Conservation (phyloP, 1,284 basidiomycete species). For the Schizophyllum amplum region DNA sequence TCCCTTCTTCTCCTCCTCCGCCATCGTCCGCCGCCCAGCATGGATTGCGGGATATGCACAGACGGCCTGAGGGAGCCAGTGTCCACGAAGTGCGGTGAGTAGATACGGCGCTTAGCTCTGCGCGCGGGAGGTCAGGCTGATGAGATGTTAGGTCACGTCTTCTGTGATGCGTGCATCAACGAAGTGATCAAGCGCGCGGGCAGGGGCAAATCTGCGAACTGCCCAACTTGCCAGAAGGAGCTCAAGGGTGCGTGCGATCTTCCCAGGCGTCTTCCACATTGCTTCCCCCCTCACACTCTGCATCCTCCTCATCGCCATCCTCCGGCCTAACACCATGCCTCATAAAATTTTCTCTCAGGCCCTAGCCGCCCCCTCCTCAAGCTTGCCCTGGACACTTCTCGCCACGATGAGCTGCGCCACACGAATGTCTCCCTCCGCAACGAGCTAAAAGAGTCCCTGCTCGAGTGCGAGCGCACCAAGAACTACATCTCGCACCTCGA, state of each 20-base stretch:
- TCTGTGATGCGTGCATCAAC: neutral
- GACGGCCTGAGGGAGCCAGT: neutral
- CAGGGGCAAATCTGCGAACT: neutral
- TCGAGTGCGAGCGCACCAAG: neutral
- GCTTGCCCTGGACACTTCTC: constrained; percentile 13
- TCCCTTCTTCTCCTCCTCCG: neutral
- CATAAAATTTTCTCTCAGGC: constrained; percentile 2
- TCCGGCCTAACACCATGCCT: neutral
- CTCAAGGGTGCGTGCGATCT: neutral
- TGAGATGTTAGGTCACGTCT: neutral
- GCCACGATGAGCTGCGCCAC: constrained; percentile 7
- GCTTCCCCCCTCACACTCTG: no score
- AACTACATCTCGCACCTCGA: neutral
- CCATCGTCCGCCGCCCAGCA: neutral
- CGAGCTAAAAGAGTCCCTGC: neutral
- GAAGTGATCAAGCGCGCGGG: neutral
- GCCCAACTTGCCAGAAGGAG: neutral
- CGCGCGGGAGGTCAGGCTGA: neutral
- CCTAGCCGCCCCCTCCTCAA: constrained; percentile 6
- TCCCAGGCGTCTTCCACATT: no score
- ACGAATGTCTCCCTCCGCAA: neutral
- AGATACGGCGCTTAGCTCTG: neutral
- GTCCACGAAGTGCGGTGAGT: neutral
- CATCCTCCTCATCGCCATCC: no score
- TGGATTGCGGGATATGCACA: neutral